Evolutionary conservation across 2,329 filamentous ascomycete species (phyloP).

Genomic region (Furcasterigmium sp.): DNA sequence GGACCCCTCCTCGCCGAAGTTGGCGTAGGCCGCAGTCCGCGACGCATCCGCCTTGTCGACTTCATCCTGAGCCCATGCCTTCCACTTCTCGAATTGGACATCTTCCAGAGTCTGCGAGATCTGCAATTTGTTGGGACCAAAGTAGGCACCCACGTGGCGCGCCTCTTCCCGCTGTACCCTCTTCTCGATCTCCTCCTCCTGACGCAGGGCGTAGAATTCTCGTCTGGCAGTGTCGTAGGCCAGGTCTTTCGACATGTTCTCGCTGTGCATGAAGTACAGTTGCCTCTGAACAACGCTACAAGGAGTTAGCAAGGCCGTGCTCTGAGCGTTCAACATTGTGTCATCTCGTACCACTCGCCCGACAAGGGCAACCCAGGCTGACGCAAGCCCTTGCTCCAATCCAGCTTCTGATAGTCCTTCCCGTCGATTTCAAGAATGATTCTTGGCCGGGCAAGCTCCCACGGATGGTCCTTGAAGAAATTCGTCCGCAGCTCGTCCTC

Average conservation of each 20-base stretch:
- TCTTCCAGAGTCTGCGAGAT: slow-evolving; percentile 81
- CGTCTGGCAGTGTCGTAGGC: slow-evolving; percentile 85
- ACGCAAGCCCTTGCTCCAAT: slow-evolving; percentile 72
- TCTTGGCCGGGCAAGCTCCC: slow-evolving; percentile 88
- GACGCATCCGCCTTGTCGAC: slow-evolving; percentile 33
- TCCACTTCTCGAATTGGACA: slow-evolving; percentile 76
- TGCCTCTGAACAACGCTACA: slow-evolving; percentile 87
- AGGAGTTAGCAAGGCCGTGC: slow-evolving; percentile 12
- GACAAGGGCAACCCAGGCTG: slow-evolving; percentile 73
- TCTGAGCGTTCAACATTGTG: neutral
- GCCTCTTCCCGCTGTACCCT: slow-evolving; percentile 87
- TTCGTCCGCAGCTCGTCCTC: slow-evolving; percentile 76
- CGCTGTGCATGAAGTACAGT: slow-evolving; percentile 71
- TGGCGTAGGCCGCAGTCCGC: slow-evolving; percentile 35
- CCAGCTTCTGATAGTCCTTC: slow-evolving; percentile 66
- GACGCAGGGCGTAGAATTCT: slow-evolving; percentile 84
- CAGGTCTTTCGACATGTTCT: slow-evolving; percentile 52
- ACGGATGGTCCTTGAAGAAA: slow-evolving; percentile 93
- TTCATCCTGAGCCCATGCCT: slow-evolving; percentile 62
- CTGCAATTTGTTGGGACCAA: slow-evolving; percentile 71
- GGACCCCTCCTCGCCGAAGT: slow-evolving; percentile 33
- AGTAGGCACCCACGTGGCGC: slow-evolving; percentile 77
- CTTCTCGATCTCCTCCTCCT: slow-evolving; percentile 75
- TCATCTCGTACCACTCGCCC: slow-evolving; percentile 69
- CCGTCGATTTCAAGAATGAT: slow-evolving; percentile 82